phyloP scores from a whole-genome alignment of 2,329 filamentous ascomycete genomes.

The Claviceps humidiphila region DNA sequence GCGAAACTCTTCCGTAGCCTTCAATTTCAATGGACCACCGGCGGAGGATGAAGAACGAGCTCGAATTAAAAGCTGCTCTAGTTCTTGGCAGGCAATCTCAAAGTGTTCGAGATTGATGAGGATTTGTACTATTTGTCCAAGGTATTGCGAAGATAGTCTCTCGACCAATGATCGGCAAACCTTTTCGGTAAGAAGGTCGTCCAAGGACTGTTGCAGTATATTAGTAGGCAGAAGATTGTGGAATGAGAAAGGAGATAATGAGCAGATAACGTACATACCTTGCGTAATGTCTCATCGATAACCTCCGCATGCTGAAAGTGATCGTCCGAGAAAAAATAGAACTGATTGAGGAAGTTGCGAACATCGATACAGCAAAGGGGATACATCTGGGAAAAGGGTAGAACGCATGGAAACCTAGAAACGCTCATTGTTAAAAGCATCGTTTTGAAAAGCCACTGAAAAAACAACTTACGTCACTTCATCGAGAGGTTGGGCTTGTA shows the following conservation, averaged over 20 bases:
- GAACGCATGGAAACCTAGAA: constrained; percentile 76
- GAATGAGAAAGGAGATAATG: not conserved
- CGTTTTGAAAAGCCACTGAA: constrained; percentile 3
- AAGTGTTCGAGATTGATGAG: constrained; percentile 96
- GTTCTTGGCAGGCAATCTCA: constrained; percentile 78
- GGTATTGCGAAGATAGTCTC: constrained; percentile 77
- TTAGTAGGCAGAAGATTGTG: not conserved
- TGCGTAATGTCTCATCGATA: constrained; percentile 82
- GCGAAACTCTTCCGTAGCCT: constrained; percentile 75
- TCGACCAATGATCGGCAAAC: constrained; percentile 87
- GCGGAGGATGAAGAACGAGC: constrained; percentile 72
- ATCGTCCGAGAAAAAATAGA: constrained; percentile 94
- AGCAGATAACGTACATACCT: constrained; percentile 30
- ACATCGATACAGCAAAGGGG: constrained; percentile 97
- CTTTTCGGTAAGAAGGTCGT: constrained; percentile 83
- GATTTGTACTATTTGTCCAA: constrained; percentile 97
- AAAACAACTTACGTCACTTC: constrained; percentile 51
- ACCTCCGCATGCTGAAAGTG: constrained; percentile 83
- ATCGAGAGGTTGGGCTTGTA: constrained; percentile 62
- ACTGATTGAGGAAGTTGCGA: constrained; percentile 92
- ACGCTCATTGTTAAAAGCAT: not conserved
- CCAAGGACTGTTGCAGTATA: constrained; percentile 52
- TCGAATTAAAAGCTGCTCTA: constrained; percentile 74
- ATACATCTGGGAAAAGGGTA: constrained; percentile 99
- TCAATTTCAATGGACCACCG: constrained; percentile 65